Base-by-base conservation (phyloP, 352 stramenopile genomes). In the Blastocystis sp. region DNA sequence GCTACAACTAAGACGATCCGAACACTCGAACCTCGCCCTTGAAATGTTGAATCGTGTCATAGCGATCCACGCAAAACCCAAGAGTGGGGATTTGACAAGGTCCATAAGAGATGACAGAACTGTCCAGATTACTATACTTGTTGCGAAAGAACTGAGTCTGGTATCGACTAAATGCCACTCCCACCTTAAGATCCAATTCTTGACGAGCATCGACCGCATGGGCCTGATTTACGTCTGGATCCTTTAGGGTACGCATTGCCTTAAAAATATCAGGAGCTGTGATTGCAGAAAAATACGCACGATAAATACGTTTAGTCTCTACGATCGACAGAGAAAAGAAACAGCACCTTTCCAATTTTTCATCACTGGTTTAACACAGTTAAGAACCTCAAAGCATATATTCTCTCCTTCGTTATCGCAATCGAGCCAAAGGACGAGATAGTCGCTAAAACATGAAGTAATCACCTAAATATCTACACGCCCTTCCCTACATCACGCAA, bases 341-440 rank as follows among this genome's bases (percentile, higher is more conserved):
- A 47, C 87, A 34, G 87, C 30, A 20, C 65, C 56, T 50, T 30
- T 56, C 39, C 92, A 90, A 39, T 91, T 93, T 47, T 92, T 93
- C 93, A 96, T 95, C 3, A 92, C 64, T 56, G 93, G 90, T 90
- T 94, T 92, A 64, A 93, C 92, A 76, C 90, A 92, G 55, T 94
- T 91, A 34, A 97, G 92, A n/a, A 96, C 93, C 93, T 97, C 94
- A 92, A 96, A 96, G 76, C 94, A 95, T 65, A 96, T 97, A 90
- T 96, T 96, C 90, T 97, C 94, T 59, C 94, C 94, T 90, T 97
- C 94, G 18, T 93, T 91, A 93, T 97, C 94, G 88, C 94, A 97
- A 93, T 97, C 94, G 91, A 97, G 92, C 94, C 94, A 97, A 2
- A 97, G 90, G 3, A 96, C 93, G n/a, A 97, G 92, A 70, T 93